phyloP scores from a whole-genome alignment of 306 rosid species.

The Vigna unguiculata region DNA sequence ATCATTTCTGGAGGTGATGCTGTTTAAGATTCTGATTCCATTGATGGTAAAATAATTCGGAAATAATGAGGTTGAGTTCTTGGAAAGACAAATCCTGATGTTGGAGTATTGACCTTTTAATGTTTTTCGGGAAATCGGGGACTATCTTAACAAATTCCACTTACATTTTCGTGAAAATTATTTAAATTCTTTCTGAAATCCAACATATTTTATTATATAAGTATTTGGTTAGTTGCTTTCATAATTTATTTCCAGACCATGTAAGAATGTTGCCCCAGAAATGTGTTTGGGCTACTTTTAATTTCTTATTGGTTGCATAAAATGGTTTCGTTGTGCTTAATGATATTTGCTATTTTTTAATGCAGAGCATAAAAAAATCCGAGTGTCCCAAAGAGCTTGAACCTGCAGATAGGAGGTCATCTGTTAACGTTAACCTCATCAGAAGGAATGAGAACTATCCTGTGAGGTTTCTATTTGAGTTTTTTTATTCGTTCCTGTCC shows the following conservation, averaged over 20 bases:
- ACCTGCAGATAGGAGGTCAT: slow-evolving; percentile 77
- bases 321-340: slow-evolving; percentile 20
- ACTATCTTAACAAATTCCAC: slow-evolving; percentile 15
- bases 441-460: slow-evolving; percentile 83
- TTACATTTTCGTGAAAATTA: not conserved
- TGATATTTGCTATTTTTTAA: slow-evolving; percentile 40
- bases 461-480: slow-evolving; percentile 62
- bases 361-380: slow-evolving; percentile 89
- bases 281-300: slow-evolving; percentile 27
- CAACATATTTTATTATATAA: slow-evolving; percentile 17
- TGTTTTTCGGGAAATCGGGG: slow-evolving; percentile 17
- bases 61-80: slow-evolving; percentile 11
- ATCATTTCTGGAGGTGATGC: slow-evolving; percentile 80
- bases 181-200: slow-evolving; percentile 17
- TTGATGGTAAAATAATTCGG: slow-evolving; percentile 21
- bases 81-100: not conserved
- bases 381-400: slow-evolving; percentile 97
- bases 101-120: slow-evolving; percentile 37
- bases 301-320: slow-evolving; percentile 14
- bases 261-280: slow-evolving; percentile 17
- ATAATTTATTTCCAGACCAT: not conserved
- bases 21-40: slow-evolving; percentile 16
- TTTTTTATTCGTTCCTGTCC: slow-evolving; percentile 35
- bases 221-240: slow-evolving; percentile 17
- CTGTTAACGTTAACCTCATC: slow-evolving; percentile 87